Base-by-base conservation (phyloP, 495 filamentous ascomycete species). In the Baudoinia panamericana region DNA sequence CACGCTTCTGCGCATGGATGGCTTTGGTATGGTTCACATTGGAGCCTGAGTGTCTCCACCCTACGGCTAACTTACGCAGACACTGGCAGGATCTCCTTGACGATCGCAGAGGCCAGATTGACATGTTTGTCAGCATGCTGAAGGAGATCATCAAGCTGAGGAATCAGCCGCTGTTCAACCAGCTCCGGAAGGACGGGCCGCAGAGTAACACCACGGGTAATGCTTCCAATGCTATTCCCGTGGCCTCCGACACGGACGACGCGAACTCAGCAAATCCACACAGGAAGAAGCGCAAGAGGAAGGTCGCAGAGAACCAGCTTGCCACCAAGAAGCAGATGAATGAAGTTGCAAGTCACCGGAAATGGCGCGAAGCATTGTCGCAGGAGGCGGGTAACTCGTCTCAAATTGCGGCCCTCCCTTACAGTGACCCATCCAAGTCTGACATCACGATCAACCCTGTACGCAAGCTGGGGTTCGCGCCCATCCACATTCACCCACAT, bases 401-500 rank as follows among this genome's bases (percentile, higher is more conserved):
- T 2, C 41, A 36, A 17, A 21, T 51, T 6, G 36, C 20, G 9
- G 18, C 29, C 8, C 23, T 45, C 27, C 3, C 38, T 5, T 37
- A 30, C 0, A 31, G 19, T 20, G 48, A 56, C 16, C 10, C 43
- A 19, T 20, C 9, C 31, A 64, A 68, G n/a, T 56, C 56, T 15
- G 59, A 65, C 44, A 22, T 86, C 30, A 72, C 79, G 11, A 72
- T 90, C 47, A 86, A 81, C 52, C 75, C 77, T 39, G 71, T 70
- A n/a, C 76, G 33, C 13, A 23, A 81, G 40, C 63, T 68, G 7
- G 50, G 70, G 5, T 56, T 75, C 32, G 64, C 62, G 0, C 60
- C 73, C 21, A 68, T 80, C 32, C 70, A 62, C 38, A 58, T 80
- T 19, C 53, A 71, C 36, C 54, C 60, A 1, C 41, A 51, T 13